Evolutionary conservation across 345 rosid species (phyloP).

Genomic region (Eucalyptus tenuipes): DNA sequence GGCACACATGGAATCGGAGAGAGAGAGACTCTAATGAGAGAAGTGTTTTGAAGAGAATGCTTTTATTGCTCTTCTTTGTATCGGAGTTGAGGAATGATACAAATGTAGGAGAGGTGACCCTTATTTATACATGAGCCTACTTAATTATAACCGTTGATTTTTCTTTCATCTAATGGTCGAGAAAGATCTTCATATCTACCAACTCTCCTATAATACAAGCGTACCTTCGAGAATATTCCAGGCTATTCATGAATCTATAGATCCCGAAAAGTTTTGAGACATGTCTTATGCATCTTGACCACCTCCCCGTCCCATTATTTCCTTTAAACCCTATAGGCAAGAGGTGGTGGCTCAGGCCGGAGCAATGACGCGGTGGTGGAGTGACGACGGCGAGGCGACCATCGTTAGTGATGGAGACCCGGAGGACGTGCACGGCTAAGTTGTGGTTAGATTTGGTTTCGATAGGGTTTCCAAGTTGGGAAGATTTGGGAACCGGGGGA

Average conservation of each 20-base stretch:
- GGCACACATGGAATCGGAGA: fast-evolving
- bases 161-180: not conserved
- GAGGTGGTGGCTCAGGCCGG: not conserved
- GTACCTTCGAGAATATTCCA: not conserved
- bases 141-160: not conserved
- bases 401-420: not conserved
- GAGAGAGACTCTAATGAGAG: not conserved
- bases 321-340: not conserved
- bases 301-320: not conserved
- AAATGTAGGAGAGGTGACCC: not conserved
- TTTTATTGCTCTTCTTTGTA: not conserved
- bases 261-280: not conserved
- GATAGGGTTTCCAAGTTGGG: not conserved
- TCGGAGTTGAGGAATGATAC: not conserved
- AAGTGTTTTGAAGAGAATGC: not conserved
- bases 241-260: not conserved
- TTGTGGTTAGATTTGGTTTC: not conserved
- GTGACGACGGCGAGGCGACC: not conserved
- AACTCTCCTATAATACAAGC: not conserved
- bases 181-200: not conserved
- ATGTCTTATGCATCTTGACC: fast-evolving
- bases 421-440: not conserved
- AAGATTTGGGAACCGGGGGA: not conserved
- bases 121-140: not conserved
- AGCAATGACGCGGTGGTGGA: not conserved